Conservation (phyloP, 179 eudicot genomes). For the Carnegiea gigantea region DNA sequence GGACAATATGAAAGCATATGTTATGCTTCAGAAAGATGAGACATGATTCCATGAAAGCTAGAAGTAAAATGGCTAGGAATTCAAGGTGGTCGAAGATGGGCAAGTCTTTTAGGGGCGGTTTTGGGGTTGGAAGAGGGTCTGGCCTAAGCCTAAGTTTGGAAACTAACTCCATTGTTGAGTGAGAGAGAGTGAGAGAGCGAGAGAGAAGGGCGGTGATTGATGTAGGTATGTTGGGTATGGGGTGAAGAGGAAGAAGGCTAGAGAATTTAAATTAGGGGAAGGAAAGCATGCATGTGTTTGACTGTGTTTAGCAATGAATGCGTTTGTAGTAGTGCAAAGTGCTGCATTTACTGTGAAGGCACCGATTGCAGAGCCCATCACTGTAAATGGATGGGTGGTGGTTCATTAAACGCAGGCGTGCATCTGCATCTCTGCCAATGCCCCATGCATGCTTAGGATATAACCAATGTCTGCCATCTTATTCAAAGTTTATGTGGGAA, state of each 20-base stretch:
- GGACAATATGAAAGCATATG: conserved; percentile 34
- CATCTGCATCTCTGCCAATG: background rate
- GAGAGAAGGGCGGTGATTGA: background rate
- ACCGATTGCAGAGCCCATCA: background rate
- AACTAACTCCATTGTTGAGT: conserved; percentile 23
- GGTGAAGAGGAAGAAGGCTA: background rate
- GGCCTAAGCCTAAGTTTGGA: conserved; percentile 21
- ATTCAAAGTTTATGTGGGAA: too few relatives aligned
- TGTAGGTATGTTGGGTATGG: background rate
- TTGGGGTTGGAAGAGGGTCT: conserved; percentile 16
- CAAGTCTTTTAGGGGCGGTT: conserved; percentile 11
- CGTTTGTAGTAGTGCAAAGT: background rate
- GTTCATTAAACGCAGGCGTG: background rate
- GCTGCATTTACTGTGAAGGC: background rate
- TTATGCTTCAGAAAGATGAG: conserved; percentile 36
- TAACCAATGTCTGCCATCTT: too few relatives aligned
- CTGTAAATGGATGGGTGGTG: background rate
- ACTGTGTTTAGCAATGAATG: background rate
- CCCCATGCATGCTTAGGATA: background rate
- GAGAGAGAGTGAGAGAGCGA: background rate
- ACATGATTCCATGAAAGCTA: conserved; percentile 33
- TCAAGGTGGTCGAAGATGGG: conserved; percentile 29
- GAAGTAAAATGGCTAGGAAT: conserved; percentile 25
- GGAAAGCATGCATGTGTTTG: background rate
- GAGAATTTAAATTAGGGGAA: background rate